Percentiles rank a stretch among this genome's conserved stretches.
Evolutionary conservation across 2,329 filamentous ascomycete species (phyloP).

Genomic region (Calonectria hongkongensis): DNA sequence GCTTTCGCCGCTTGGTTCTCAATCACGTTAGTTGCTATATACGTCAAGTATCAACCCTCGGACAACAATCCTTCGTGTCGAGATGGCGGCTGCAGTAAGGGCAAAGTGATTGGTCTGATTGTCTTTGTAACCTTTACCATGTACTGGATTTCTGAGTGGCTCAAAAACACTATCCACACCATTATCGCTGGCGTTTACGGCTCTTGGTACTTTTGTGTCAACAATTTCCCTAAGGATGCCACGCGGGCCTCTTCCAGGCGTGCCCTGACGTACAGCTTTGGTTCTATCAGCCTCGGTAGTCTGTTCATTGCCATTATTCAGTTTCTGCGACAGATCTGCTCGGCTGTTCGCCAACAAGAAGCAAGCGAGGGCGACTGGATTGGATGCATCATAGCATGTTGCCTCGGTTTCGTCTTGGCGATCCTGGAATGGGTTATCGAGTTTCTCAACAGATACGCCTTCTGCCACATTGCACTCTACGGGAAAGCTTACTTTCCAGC

Average conservation of each 20-base stretch:
- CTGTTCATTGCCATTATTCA: slow-evolving; percentile 92
- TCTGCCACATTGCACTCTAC: slow-evolving; percentile 94
- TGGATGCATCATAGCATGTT: slow-evolving; percentile 80
- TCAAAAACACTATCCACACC: slow-evolving; percentile 95
- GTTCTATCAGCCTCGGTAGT: slow-evolving; percentile 91
- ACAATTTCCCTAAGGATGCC: slow-evolving; percentile 82
- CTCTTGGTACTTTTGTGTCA: slow-evolving; percentile 90
- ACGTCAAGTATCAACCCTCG: slow-evolving; percentile 86
- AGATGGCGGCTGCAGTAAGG: slow-evolving; percentile 80
- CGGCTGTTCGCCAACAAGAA: slow-evolving; percentile 80
- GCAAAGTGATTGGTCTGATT: slow-evolving; percentile 87
- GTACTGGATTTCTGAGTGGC: slow-evolving; percentile 95
- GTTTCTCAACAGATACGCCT: slow-evolving; percentile 94
- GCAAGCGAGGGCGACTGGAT: slow-evolving; percentile 82
- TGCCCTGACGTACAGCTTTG: slow-evolving; percentile 92
- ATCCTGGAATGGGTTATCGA: slow-evolving; percentile 90
- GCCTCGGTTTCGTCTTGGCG: slow-evolving; percentile 84
- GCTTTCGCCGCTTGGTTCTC: slow-evolving; percentile 90
- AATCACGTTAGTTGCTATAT: slow-evolving; percentile 89
- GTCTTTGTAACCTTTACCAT: slow-evolving; percentile 93
- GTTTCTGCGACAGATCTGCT: slow-evolving; percentile 87
- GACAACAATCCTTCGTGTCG: slow-evolving; percentile 71
- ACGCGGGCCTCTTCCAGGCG: slow-evolving; percentile 90
- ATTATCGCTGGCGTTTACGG: slow-evolving; percentile 93
- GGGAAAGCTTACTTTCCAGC: slow-evolving; percentile 91